Evolutionary conservation across 441 rosid genomes (phyloP).

Genomic region (Isatis lusitanica): DNA sequence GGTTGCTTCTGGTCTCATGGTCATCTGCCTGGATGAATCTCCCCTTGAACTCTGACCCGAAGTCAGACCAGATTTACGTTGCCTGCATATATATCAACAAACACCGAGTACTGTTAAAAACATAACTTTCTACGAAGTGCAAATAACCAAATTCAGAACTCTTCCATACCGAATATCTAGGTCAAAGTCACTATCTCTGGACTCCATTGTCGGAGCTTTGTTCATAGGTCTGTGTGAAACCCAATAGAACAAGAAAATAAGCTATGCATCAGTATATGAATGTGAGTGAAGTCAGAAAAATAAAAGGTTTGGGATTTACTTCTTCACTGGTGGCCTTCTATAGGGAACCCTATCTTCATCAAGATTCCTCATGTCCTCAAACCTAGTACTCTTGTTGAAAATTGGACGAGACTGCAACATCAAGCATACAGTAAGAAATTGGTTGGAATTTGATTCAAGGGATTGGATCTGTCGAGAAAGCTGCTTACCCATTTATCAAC

Average conservation of each 20-base stretch:
- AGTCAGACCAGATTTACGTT: slow-evolving; percentile 69
- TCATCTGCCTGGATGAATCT: slow-evolving; percentile 56
- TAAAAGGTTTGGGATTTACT: slow-evolving; percentile 41
- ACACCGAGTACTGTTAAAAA: slow-evolving; percentile 4
- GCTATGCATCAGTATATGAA: slow-evolving; percentile 22
- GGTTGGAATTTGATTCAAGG: background rate
- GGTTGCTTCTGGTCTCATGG: slow-evolving; percentile 95
- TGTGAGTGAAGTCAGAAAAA: background rate
- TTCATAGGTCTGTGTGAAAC: slow-evolving; percentile 56
- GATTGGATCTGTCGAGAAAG: background rate
- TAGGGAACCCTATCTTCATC: slow-evolving; percentile 78
- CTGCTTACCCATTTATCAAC: slow-evolving; percentile 93
- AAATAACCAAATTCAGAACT: slow-evolving; percentile 1
- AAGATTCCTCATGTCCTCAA: slow-evolving; percentile 82
- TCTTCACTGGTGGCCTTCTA: slow-evolving; percentile 74
- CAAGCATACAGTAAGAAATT: slow-evolving; percentile 21
- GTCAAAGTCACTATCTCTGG: slow-evolving; percentile 91
- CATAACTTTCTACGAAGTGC: background rate
- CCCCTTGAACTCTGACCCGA: slow-evolving; percentile 68
- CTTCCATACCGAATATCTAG: slow-evolving; percentile 66
- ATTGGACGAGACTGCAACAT: slow-evolving; percentile 89
- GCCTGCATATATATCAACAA: slow-evolving; percentile 45
- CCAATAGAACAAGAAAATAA: slow-evolving; percentile 17
- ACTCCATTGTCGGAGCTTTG: slow-evolving; percentile 72
- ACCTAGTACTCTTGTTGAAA: slow-evolving; percentile 96